Conservation (phyloP, 352 stramenopile species). For the Globisporangium irregulare region DNA sequence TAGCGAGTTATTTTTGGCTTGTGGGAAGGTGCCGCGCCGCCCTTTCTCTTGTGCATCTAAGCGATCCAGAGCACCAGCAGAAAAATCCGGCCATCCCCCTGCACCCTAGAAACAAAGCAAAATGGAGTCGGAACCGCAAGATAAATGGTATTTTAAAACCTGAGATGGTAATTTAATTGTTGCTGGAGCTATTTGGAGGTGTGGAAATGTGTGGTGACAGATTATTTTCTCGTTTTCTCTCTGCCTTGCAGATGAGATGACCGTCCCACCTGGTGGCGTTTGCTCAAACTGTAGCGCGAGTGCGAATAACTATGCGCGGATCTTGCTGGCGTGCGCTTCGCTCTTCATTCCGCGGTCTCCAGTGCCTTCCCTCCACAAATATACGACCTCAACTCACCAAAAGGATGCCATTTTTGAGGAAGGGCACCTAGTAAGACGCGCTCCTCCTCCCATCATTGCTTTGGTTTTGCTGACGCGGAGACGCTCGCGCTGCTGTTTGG, state of each 20-base stretch:
- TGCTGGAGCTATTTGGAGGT: too few species aligned
- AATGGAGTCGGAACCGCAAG: background rate
- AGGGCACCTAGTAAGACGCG: background rate
- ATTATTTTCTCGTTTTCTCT: background rate
- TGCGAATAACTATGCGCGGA: background rate
- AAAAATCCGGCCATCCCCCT: conserved; percentile 4
- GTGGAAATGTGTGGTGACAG: background rate
- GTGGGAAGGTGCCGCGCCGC: background rate
- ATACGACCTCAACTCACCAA: background rate
- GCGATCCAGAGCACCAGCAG: background rate
- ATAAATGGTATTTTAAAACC: background rate
- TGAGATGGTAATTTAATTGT: background rate
- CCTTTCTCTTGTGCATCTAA: background rate
- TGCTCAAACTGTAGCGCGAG: background rate
- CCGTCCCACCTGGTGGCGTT: background rate
- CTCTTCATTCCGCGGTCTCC: background rate
- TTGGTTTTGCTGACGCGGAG: conserved; percentile 2
- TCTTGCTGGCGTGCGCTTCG: background rate
- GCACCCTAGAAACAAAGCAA: background rate
- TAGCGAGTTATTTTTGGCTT: background rate
- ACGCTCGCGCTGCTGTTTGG: conserved; percentile 8
- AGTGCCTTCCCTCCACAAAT: background rate
- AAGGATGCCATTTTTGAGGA: background rate
- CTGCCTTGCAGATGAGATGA: background rate
- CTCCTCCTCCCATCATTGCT: background rate